phyloP scores from a whole-genome alignment of 164 flowering plant genomes.

The grape (Vitis vinifera) region ASM3070453v1 NC_081814.1:7179501-7180000 shows the following conservation, averaged over 20 bases:
- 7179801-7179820: slow-evolving; percentile 95
- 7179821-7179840: slow-evolving; percentile 88
- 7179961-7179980: slow-evolving; percentile 90
- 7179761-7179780: slow-evolving; percentile 86
- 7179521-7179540: too few relatives aligned
- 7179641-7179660: too few relatives aligned
- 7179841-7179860: slow-evolving; percentile 61
- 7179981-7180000: slow-evolving; percentile 93
- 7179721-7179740: not conserved
- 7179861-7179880: not conserved
- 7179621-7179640: too few relatives aligned
- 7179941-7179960: slow-evolving; percentile 11
- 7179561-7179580: too few relatives aligned
- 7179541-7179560: too few relatives aligned
- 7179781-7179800: slow-evolving; percentile 78
- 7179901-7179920: not conserved
- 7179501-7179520: too few relatives aligned
- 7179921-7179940: not conserved
- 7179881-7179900: not conserved
- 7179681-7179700: too few relatives aligned
- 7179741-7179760: slow-evolving; percentile 48
- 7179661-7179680: too few relatives aligned
- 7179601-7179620: too few relatives aligned
- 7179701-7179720: too few relatives aligned
- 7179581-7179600: too few relatives aligned